These are phyloP conservation scores for Penicillium sp. DNA, from an alignment of 2,329 filamentous ascomycete genomes.

Conservation along the genomic window DNA sequence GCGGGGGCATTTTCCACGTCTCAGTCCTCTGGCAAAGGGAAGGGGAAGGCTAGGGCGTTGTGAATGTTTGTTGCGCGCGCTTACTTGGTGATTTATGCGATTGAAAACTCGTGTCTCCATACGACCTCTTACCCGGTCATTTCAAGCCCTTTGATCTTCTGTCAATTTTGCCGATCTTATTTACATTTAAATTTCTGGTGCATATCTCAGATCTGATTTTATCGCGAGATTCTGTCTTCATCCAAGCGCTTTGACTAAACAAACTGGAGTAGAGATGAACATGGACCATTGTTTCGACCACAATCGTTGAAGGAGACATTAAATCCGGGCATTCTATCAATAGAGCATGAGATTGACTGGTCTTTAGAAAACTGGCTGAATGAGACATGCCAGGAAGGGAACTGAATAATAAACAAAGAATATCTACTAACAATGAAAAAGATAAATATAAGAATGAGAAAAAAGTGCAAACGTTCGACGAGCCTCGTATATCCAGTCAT, in stretches of 20 bases:
- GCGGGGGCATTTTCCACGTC: slow-evolving; percentile 16
- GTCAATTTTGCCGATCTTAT: not conserved
- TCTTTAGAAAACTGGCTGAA: not conserved
- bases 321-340: not conserved
- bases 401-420: slow-evolving; percentile 10
- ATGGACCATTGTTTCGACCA: not conserved
- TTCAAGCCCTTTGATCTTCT: too few species aligned
- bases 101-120: not conserved
- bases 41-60: slow-evolving; percentile 34
- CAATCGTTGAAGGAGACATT: not conserved
- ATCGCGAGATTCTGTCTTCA: not conserved
- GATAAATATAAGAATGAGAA: not conserved
- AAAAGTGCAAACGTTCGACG: not conserved
- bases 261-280: not conserved
- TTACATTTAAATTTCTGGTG: not conserved
- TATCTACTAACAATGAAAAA: not conserved
- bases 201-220: not conserved
- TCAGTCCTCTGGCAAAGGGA: slow-evolving; percentile 27
- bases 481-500: not conserved
- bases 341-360: not conserved
- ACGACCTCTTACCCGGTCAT: not conserved
- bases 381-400: slow-evolving; percentile 8
- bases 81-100: not conserved
- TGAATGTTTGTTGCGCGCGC: slow-evolving; percentile 2
- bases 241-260: too few species aligned